These are phyloP conservation scores for Coemansia sp. DNA, from an alignment of 192 early-diverging fungal genomes.

Conservation along the genomic window DNA sequence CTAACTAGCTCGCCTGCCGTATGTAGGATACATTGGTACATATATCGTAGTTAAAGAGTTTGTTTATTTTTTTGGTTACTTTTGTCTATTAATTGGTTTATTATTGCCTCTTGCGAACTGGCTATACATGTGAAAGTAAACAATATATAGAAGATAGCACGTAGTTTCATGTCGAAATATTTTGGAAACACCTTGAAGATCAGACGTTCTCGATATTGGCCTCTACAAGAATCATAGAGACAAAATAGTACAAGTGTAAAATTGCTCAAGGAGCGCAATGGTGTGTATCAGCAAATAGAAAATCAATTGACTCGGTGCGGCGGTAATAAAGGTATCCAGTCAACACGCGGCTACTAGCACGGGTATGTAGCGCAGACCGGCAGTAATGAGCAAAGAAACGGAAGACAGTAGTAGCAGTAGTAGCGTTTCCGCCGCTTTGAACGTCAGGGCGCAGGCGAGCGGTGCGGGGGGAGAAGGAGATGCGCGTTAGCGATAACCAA, in stretches of 20 bases:
- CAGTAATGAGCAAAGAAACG: neutral
- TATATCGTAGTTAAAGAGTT: neutral
- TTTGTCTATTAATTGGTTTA: too few relatives aligned
- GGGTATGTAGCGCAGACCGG: neutral
- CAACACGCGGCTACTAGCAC: neutral
- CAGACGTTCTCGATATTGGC: conserved; percentile 9
- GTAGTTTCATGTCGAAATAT: neutral
- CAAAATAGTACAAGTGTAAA: neutral
- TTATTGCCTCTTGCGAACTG: neutral
- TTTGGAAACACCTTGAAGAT: conserved; percentile 1
- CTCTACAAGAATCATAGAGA: neutral
- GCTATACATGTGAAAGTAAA: neutral
- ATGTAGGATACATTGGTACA: neutral
- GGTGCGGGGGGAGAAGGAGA: neutral
- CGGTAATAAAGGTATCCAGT: neutral
- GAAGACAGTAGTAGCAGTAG: neutral
- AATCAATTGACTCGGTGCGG: neutral
- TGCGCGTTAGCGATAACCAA: neutral
- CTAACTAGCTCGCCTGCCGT: neutral
- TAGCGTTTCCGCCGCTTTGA: neutral
- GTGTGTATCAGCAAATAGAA: conserved; percentile 8
- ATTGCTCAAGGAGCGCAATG: neutral
- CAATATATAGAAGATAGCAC: neutral
- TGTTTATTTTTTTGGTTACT: too few relatives aligned
- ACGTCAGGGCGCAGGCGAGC: conserved; percentile 3